phyloP scores from a whole-genome alignment of 106 monocot species.

The Dendrobium chrysotoxum region DNA sequence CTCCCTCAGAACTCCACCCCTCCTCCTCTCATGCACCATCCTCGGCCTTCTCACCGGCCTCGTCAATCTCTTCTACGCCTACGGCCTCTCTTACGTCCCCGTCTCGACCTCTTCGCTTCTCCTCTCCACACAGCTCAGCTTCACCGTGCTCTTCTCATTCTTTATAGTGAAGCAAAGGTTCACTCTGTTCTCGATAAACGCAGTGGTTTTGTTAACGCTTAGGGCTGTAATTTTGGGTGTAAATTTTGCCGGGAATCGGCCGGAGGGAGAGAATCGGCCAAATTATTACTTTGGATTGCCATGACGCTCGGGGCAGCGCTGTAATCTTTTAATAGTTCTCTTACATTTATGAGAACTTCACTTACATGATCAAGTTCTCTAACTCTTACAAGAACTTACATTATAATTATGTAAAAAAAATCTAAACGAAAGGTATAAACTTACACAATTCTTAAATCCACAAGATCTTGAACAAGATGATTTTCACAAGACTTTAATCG shows the following conservation, averaged over 20 bases:
- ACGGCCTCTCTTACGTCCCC: conserved; percentile 7
- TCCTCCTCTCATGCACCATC: background rate
- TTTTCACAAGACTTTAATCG: too few species aligned
- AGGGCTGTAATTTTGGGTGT: conserved; percentile 17
- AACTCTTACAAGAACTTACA: too few species aligned
- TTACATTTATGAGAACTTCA: too few species aligned
- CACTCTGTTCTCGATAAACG: conserved; percentile 18
- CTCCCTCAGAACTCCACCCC: background rate
- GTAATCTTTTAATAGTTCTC: too few species aligned
- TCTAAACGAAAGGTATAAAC: too few species aligned
- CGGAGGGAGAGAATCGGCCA: background rate
- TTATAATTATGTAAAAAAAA: too few species aligned
- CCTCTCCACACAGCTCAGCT: conserved; percentile 5
- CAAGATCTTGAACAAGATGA: too few species aligned
- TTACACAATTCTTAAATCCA: too few species aligned
- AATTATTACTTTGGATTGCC: conserved; percentile 18
- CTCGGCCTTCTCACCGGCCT: background rate
- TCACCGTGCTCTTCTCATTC: conserved; percentile 10
- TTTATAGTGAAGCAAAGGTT: conserved; percentile 21
- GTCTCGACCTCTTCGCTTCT: conserved; percentile 9
- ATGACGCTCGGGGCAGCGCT: conserved; percentile 13
- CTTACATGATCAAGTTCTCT: too few species aligned
- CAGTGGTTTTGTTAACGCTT: conserved; percentile 11
- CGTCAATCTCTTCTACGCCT: conserved; percentile 8
- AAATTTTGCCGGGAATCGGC: conserved; percentile 3